These are phyloP conservation scores for Aspergillus phoenicis DNA, from an alignment of 2,329 filamentous ascomycete species.

Conservation along the genomic window DNA sequence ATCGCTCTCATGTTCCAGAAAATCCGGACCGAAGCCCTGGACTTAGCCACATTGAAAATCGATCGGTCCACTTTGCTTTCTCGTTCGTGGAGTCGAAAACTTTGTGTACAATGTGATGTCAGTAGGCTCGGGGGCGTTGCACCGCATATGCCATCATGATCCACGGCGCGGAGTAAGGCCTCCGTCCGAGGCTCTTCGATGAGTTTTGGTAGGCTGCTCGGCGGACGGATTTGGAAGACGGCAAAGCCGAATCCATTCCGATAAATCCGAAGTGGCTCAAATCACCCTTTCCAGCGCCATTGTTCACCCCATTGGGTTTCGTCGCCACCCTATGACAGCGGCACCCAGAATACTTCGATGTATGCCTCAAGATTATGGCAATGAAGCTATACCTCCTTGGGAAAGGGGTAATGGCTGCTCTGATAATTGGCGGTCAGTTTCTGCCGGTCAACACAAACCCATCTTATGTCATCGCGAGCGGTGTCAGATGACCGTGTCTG, in stretches of 20 bases:
- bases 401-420: not conserved
- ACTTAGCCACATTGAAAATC: conserved; percentile 15
- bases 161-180: not conserved
- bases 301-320: too few relatives aligned
- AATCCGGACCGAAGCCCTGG: conserved; percentile 9
- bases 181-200: not conserved
- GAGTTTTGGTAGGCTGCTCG: not conserved
- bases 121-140: not conserved
- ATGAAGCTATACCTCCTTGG: conserved; percentile 11
- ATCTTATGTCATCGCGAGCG: conserved; percentile 7
- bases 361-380: not conserved
- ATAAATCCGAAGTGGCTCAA: not conserved
- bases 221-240: not conserved
- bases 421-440: conserved; percentile 16
- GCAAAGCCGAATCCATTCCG: not conserved
- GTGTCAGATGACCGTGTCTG: conserved; percentile 1
- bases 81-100: conserved; percentile 4
- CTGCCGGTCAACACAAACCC: not conserved
- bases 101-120: not conserved
- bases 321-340: too few relatives aligned
- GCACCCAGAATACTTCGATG: too few relatives aligned
- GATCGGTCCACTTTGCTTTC: conserved; percentile 15
- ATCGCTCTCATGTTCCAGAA: conserved; percentile 18
- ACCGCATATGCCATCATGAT: not conserved
- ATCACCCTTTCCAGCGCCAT: not conserved